Evolutionary conservation across 129 eudicot genomes (phyloP).

Genomic region (carrot (Daucus carota)): DNA sequence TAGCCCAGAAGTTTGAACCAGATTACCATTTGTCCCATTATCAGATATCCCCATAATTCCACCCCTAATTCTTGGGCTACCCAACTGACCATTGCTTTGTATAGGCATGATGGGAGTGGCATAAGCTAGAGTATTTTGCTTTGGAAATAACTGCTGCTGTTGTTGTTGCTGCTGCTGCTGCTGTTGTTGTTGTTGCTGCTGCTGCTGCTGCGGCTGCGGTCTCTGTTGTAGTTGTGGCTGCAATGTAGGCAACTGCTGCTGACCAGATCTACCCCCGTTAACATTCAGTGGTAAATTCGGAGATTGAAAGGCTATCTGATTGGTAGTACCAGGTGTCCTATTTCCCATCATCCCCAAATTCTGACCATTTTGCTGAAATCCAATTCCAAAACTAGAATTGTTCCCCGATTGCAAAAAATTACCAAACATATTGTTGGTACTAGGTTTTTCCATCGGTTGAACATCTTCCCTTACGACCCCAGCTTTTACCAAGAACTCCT

Average conservation of each 20-base stretch:
- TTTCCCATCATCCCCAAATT: constrained; percentile 29
- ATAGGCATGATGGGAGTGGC: constrained; percentile 48
- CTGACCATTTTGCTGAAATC: constrained; percentile 42
- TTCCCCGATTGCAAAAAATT: constrained; percentile 37
- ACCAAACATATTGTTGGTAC: constrained; percentile 38
- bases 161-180: constrained; percentile 9
- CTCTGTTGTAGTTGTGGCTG: constrained; percentile 18
- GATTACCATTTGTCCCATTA: constrained; percentile 29
- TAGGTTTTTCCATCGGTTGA: constrained; percentile 27
- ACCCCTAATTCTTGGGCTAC: constrained; percentile 51
- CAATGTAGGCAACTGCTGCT: constrained; percentile 27
- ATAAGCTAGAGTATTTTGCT: constrained; percentile 51
- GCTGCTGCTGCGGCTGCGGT: constrained; percentile 18
- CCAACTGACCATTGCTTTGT: constrained; percentile 39
- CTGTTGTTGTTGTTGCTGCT: constrained; percentile 9
- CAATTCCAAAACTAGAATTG: constrained; percentile 37
- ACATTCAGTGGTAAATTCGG: constrained; percentile 55
- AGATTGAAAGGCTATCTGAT: constrained; percentile 42
- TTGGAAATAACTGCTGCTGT: constrained; percentile 40
- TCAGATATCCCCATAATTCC: constrained; percentile 58
- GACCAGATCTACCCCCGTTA: constrained; percentile 50
- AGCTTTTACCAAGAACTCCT: constrained; percentile 87
- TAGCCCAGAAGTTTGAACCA: constrained; percentile 36
- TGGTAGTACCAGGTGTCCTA: constrained; percentile 27
- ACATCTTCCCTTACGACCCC: constrained; percentile 84